Percentiles rank a stretch among this genome's conserved stretches.
Conservation (phyloP, 75 land plant genomes). For the Picea sitchensis region DNA sequence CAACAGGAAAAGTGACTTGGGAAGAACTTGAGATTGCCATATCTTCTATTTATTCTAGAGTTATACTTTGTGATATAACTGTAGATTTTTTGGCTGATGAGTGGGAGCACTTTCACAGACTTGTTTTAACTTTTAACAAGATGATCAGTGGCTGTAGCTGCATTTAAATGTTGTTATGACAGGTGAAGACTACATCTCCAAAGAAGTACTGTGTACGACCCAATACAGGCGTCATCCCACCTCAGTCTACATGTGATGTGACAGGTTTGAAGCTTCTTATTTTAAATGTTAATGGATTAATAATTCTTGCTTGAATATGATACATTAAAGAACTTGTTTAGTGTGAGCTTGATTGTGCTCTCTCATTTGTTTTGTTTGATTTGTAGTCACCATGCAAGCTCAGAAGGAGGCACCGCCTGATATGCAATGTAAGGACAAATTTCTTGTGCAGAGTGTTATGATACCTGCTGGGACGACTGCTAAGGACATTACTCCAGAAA, state of each 20-base stretch:
- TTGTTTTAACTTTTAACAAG: too few species aligned
- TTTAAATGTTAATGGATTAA: background rate
- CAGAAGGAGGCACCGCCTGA: constrained; percentile 77
- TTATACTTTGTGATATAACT: background rate
- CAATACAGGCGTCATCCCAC: constrained; percentile 68
- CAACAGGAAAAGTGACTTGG: background rate
- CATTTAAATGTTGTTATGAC: constrained; percentile 9
- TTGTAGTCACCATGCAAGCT: constrained; percentile 90
- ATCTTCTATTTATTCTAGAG: background rate
- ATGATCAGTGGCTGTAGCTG: background rate
- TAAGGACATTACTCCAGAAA: constrained; percentile 34
- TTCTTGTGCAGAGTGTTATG: constrained; percentile 77
- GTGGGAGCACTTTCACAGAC: background rate
- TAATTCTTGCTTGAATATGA: background rate
- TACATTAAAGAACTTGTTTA: background rate
- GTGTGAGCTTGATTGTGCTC: background rate
- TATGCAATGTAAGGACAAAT: constrained; percentile 95
- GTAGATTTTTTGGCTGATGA: background rate
- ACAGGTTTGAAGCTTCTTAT: constrained; percentile 37
- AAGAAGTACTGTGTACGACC: constrained; percentile 94
- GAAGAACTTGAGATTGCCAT: background rate
- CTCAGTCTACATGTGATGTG: constrained; percentile 62
- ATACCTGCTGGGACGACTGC: constrained; percentile 41
- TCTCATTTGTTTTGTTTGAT: background rate
- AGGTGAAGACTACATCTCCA: constrained; percentile 94